Evolutionary conservation across 2,329 filamentous ascomycete genomes (phyloP), one percentile per base, ranked within the genome.

Genomic region (Tolypocladium endophyticum): DNA sequence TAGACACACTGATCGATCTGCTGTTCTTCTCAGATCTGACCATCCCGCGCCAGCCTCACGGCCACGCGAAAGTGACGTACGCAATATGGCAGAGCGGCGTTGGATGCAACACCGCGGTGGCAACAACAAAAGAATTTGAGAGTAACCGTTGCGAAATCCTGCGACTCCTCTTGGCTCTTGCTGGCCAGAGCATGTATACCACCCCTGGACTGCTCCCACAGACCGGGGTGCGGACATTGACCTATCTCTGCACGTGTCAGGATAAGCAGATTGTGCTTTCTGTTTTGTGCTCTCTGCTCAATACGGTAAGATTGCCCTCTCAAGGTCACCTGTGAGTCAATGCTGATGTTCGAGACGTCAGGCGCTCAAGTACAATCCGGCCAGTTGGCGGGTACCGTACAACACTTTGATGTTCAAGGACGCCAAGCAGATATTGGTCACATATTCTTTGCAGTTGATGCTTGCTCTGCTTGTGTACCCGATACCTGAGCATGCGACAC

Each of bases 61-160:
- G 85, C 58, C 91, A 88, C 69, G 82, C 83, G 63, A 95, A 94
- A 72, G 89, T 97, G 59, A 89, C 88, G 9, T 96, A 94, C 74
- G 88, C 91, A 58, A 97, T 99, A 71, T 99, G 94, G 94, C 92
- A 97, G 76, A 97, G 90, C 70, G 94, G 94, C 55, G 93, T 99
- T 36, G 94, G 94, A 18, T 97, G 93, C 78, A 96, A 96, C 72
- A 90, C 89, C 20, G 85, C 92, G 6, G 86, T 95, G 66, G 87
- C 87, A 12, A 93, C 92, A 4, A 97, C 87, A 58, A 96, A 91
- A 72, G 92, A 97, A 68, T 88, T 90, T 61, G 94, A 99, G 76
- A 95, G 83, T 76, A 97, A 97, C 73, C 85, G 94, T 61, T 92
- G 89, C 64, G 94, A 99, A 74, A 88, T 97, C 36, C 74, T 97